These are phyloP conservation scores for Annulohypoxylon maeteangense DNA, from an alignment of 495 filamentous ascomycete species.

Conservation along the genomic window DNA sequence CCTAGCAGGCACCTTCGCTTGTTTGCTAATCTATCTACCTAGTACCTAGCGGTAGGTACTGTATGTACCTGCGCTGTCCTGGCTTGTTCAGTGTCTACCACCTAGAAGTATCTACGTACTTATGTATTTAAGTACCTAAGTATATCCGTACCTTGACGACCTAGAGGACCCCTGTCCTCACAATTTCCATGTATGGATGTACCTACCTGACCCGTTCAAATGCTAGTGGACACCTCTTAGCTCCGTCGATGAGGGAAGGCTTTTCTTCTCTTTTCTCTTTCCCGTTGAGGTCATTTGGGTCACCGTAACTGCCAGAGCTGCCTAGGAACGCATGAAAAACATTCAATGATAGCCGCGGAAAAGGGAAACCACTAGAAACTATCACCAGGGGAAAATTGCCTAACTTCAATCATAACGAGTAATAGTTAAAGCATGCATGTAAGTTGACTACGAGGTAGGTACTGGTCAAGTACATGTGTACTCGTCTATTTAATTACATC, in stretches of 20 bases:
- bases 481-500: neutral
- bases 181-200: neutral
- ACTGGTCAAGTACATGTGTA: neutral
- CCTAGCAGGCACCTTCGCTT: slow-evolving; percentile 2
- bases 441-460: neutral
- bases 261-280: neutral
- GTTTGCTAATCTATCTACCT: neutral
- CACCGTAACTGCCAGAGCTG: neutral
- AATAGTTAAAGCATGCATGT: neutral
- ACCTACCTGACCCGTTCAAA: neutral
- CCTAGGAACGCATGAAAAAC: neutral
- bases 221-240: slow-evolving; percentile 7
- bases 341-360: neutral
- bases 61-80: neutral
- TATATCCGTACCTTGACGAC: neutral
- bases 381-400: neutral
- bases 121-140: neutral
- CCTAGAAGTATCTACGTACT: neutral
- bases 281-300: slow-evolving; percentile 11
- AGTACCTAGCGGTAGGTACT: neutral
- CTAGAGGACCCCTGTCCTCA: neutral
- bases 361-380: neutral
- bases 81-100: neutral
- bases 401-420: neutral
- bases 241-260: neutral